Evolutionary conservation across 176 grass and related monocot genomes (phyloP).

Genomic region (Cenchrus fungigraminus): DNA sequence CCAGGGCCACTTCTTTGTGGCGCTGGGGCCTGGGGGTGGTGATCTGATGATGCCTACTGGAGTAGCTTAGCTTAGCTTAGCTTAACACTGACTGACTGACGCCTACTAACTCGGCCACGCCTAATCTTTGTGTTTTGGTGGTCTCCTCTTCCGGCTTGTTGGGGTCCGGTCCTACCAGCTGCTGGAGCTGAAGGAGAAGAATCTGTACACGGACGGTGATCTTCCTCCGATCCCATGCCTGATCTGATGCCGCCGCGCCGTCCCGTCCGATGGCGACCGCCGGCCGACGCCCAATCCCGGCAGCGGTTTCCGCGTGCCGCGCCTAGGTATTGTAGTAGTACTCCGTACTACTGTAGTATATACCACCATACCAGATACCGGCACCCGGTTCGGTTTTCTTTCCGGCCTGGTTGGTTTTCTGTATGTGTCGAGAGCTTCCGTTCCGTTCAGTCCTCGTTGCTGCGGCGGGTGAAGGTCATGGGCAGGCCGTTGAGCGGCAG

Average conservation of each 20-base stretch:
- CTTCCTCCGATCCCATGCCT: not conserved
- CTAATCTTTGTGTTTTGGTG: conserved; percentile 17
- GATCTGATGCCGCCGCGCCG: not conserved
- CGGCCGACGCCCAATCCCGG: conserved; percentile 27
- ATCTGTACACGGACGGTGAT: conserved; percentile 48
- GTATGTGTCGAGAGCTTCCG: not conserved
- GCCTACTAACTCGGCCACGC: not conserved
- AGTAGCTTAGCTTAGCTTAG: conserved; percentile 24
- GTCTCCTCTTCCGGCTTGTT: conserved; percentile 32
- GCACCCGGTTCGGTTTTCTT: not conserved
- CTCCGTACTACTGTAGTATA: not conserved
- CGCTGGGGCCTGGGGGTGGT: not conserved
- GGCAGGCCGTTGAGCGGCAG: conserved; percentile 83
- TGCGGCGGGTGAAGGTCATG: conserved; percentile 66
- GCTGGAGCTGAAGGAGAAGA: conserved; percentile 48
- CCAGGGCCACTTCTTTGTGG: conserved; percentile 60
- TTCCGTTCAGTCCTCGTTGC: conserved; percentile 19
- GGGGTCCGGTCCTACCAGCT: conserved; percentile 19
- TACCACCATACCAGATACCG: not conserved
- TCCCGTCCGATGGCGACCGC: conserved; percentile 51
- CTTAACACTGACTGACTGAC: conserved; percentile 1
- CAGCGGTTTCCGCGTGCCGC: conserved; percentile 10
- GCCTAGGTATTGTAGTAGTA: not conserved
- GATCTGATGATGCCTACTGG: conserved; percentile 22
- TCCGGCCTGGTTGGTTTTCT: not conserved